Evolutionary conservation across 345 rosid genomes (phyloP).

Genomic region (rapeseed (Brassica napus)): Da-Ae NC_063452.1:62942001-62942500

Average conservation of each 20-base stretch:
- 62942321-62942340: not conserved
- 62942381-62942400: slow-evolving; percentile 51
- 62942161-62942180: slow-evolving; percentile 40
- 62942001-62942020: slow-evolving; percentile 81
- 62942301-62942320: not conserved
- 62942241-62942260: slow-evolving; percentile 74
- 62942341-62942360: slow-evolving; percentile 1
- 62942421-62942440: slow-evolving; percentile 44
- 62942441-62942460: slow-evolving; percentile 77
- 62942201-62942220: slow-evolving; percentile 51
- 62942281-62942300: slow-evolving; percentile 5
- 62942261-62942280: slow-evolving; percentile 46
- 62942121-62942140: slow-evolving; percentile 11
- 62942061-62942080: slow-evolving; percentile 65
- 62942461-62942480: slow-evolving; percentile 69
- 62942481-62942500: slow-evolving; percentile 51
- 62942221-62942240: slow-evolving; percentile 59
- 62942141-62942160: not conserved
- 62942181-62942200: slow-evolving; percentile 66
- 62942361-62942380: slow-evolving; percentile 60
- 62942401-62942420: slow-evolving; percentile 52
- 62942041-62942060: slow-evolving; percentile 67
- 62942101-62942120: slow-evolving; percentile 45
- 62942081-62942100: slow-evolving; percentile 80
- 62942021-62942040: slow-evolving; percentile 67